These are phyloP conservation scores for Vigna mungo DNA, from an alignment of 306 rosid species.

Conservation along the genomic window DNA sequence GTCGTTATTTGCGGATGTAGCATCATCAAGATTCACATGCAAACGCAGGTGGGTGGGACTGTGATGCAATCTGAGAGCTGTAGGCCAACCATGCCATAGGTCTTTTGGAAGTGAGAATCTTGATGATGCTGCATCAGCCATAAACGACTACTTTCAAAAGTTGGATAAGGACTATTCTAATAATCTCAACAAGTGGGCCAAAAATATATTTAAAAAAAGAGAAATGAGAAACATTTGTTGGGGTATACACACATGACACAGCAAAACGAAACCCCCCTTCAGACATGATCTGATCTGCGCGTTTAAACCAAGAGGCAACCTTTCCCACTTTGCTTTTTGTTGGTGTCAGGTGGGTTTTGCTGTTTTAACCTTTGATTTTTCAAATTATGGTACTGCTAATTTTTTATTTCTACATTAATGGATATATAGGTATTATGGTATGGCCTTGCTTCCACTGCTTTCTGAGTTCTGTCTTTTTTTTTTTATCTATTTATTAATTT, in stretches of 20 bases:
- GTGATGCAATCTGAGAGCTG: conserved; percentile 27
- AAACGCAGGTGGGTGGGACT: conserved; percentile 46
- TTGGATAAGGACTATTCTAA: conserved; percentile 36
- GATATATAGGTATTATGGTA: neutral
- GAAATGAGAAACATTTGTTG: neutral
- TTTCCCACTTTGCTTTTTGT: conserved; percentile 38
- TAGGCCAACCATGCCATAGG: conserved; percentile 36
- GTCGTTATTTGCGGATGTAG: conserved; percentile 92
- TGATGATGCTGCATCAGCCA: conserved; percentile 99
- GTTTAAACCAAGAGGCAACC: conserved; percentile 36
- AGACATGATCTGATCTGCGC: conserved; percentile 41
- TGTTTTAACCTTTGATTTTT: conserved; percentile 24
- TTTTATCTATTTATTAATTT: too few species aligned
- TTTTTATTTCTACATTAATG: conserved; percentile 26
- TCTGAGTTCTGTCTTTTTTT: neutral
- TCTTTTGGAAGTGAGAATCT: conserved; percentile 84
- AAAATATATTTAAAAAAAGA: neutral
- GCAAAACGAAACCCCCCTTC: conserved; percentile 2
- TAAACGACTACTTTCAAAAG: conserved; percentile 58
- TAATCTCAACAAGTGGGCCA: neutral
- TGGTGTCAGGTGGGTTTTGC: conserved; percentile 54
- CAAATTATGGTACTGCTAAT: neutral
- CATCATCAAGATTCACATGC: conserved; percentile 99
- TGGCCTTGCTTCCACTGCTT: too few species aligned
- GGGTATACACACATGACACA: conserved; percentile 5